These are phyloP conservation scores for Withania somnifera DNA, from an alignment of 305 asterid species.

Conservation along the genomic window DNA sequence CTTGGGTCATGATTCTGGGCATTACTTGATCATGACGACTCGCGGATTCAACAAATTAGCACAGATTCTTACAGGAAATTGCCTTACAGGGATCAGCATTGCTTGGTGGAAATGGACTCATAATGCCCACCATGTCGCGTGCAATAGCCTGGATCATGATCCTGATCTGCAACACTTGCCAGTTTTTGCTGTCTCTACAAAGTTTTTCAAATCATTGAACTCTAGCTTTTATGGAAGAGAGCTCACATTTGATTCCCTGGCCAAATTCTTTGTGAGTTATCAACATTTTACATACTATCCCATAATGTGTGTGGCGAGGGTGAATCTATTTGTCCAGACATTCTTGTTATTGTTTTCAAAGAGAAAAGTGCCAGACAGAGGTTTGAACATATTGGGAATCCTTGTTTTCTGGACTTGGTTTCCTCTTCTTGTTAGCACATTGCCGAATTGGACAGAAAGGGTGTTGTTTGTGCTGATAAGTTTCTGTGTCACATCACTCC, in stretches of 20 bases:
- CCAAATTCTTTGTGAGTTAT: slow-evolving; percentile 27
- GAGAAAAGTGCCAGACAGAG: slow-evolving; percentile 47
- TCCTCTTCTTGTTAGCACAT: slow-evolving; percentile 47
- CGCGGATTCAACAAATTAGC: slow-evolving; percentile 20
- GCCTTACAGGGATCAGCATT: slow-evolving; percentile 35
- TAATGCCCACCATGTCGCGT: slow-evolving; percentile 33
- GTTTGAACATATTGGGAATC: slow-evolving; percentile 39
- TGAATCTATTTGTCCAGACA: slow-evolving; percentile 46
- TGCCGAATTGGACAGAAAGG: slow-evolving; percentile 58
- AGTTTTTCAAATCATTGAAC: slow-evolving; percentile 16
- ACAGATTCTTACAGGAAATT: slow-evolving; percentile 29
- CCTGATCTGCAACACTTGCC: slow-evolving; percentile 42
- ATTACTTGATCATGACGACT: slow-evolving; percentile 26
- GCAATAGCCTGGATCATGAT: slow-evolving; percentile 38
- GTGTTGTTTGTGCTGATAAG: slow-evolving; percentile 43
- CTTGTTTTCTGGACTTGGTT: slow-evolving; percentile 73
- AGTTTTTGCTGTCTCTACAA: slow-evolving; percentile 22
- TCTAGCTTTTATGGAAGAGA: slow-evolving; percentile 26
- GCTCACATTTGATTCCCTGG: slow-evolving; percentile 16
- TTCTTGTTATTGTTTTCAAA: slow-evolving; percentile 45
- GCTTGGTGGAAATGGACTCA: slow-evolving; percentile 58
- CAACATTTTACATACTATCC: slow-evolving; percentile 34
- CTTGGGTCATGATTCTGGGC: slow-evolving; percentile 40
- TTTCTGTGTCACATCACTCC: slow-evolving; percentile 41
- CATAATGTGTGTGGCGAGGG: slow-evolving; percentile 21